Conservation (phyloP, 1,284 basidiomycete species). For the Boletus semigastroideus region DNA sequence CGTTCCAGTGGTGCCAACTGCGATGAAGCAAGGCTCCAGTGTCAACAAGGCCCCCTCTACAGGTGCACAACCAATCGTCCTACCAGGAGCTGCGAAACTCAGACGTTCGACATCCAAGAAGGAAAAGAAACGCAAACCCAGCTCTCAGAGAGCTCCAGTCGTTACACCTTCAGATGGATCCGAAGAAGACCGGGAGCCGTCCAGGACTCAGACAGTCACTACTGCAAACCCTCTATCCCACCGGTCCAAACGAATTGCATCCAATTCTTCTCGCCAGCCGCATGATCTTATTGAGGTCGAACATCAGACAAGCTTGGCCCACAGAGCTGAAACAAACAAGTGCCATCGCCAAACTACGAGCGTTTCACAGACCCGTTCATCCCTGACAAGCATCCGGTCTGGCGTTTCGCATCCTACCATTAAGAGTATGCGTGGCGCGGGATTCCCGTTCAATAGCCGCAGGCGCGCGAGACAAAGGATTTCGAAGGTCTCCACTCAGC, state of each 20-base stretch:
- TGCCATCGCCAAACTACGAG: background rate
- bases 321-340: background rate
- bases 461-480: background rate
- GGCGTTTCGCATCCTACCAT: background rate
- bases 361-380: background rate
- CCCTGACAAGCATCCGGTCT: background rate
- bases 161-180: slow-evolving; percentile 22
- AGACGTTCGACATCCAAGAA: slow-evolving; percentile 1
- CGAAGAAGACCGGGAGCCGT: slow-evolving; percentile 16
- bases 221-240: slow-evolving; percentile 1
- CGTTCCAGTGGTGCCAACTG: background rate
- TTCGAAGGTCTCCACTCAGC: background rate
- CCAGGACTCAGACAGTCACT: background rate
- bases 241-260: slow-evolving; percentile 13
- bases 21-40: background rate
- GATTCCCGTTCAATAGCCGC: background rate
- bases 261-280: slow-evolving; percentile 1
- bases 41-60: background rate
- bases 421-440: background rate
- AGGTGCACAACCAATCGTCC: background rate
- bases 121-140: slow-evolving; percentile 25
- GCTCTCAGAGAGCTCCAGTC: slow-evolving; percentile 19
- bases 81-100: background rate
- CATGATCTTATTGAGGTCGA: background rate
- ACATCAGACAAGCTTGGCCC: background rate